Evolutionary conservation across 1,284 basidiomycete species (phyloP), one percentile per base, ranked within the genome.

Genomic region (Sporisorium iseilematis-ciliati): DNA sequence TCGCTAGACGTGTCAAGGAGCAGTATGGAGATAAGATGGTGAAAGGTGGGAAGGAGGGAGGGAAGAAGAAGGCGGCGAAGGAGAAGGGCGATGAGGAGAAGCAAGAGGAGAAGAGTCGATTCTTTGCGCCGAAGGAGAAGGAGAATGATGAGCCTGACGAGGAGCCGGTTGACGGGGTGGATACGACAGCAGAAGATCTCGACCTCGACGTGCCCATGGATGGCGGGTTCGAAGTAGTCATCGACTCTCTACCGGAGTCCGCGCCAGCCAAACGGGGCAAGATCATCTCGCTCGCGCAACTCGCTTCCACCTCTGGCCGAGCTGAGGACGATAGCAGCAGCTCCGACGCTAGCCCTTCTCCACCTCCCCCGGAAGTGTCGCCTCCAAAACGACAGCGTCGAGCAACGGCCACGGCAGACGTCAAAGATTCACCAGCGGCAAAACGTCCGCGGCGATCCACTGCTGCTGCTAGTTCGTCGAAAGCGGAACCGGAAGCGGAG

Each of bases 1-100:
- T 98, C 64, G 89, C 93, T 10, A 88, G 92, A 81, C 89, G 94
- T 40, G 87, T 98, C 35, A 90, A 92, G 78, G 90, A 90, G 54
- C 91, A 96, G 83, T 98, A 97, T 85, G 75, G 77, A 12, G 64
- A 75, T 33, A 67, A 63, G 59, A 58, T 61, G 42, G 57, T 31
- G 25, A 54, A 53, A 12, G 49, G 11, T 16, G 31, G 46, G 38
- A 58, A 62, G 46, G 43, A 60, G 43, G 40, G 50, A 2, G 51
- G 35, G 14, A 43, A 23, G 46, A 52, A 48, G 42, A 49, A 53
- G 21, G 25, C 16, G 16, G 59, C 5, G 2, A 55, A 66, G 35
- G 59, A 42, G 14, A 3, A 43, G 20, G 42, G n/a, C n/a, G n/a
- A 31, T 3, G 46, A 38, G 10, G 31, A 43, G 12, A 38, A 64